Evolutionary conservation across 306 rosid species (phyloP).

Genomic region (Carpinus viminea): DNA sequence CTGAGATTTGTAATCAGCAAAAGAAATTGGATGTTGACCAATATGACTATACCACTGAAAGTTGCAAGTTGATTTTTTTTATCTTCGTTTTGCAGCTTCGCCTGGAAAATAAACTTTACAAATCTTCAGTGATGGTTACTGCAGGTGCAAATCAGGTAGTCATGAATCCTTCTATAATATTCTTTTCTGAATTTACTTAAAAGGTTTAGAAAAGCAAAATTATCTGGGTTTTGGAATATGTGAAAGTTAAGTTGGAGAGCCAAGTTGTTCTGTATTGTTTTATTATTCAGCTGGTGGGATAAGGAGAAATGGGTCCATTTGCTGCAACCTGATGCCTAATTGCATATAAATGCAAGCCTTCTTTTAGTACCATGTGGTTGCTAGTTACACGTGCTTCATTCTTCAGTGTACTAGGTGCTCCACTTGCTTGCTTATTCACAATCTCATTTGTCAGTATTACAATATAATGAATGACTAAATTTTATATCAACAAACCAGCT

Average conservation of each 20-base stretch:
- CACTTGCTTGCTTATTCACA: no score
- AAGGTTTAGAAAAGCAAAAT: not conserved
- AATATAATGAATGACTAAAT: not conserved
- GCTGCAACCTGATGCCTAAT: not conserved
- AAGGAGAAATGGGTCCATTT: not conserved
- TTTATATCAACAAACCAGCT: no score
- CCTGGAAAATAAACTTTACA: constrained; percentile 70
- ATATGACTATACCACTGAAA: constrained; percentile 1
- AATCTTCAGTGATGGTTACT: constrained; percentile 96
- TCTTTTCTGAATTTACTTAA: constrained; percentile 15
- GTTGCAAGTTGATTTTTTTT: constrained; percentile 6
- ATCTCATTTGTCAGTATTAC: not conserved
- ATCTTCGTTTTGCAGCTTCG: constrained; percentile 58
- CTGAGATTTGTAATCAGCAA: not conserved
- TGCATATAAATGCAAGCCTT: constrained; percentile 11
- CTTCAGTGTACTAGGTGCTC: not conserved
- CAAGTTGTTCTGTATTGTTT: not conserved
- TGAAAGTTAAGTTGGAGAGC: not conserved
- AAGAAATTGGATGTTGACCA: constrained; percentile 10
- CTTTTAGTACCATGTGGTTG: not conserved
- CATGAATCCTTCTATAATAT: constrained; percentile 24
- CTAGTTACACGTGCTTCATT: not conserved
- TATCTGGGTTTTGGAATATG: constrained; percentile 5
- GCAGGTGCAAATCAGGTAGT: constrained; percentile 99
- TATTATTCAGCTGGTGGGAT: not conserved